Evolutionary conservation across 2,329 filamentous ascomycete species (phyloP), one percentile per base, ranked within the genome.

Genomic region (Stagonosporopsis vannaccii): DNA sequence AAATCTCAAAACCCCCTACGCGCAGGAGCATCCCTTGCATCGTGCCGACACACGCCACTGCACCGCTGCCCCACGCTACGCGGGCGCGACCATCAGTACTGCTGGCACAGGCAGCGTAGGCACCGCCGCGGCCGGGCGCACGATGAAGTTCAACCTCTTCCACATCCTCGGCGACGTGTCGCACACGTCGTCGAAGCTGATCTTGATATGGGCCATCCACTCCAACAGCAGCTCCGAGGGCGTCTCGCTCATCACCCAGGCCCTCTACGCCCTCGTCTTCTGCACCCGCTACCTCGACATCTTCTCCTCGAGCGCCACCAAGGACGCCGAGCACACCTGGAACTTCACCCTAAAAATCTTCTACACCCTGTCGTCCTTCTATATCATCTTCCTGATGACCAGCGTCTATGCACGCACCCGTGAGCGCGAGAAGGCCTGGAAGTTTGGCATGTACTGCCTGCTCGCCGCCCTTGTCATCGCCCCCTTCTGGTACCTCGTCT

Each of bases 341-440:
- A 94, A 95, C 77, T 85, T 89, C 63, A 81, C 90, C 57, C 90
- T 97, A 77, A 97, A 97, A 82, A 83, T 95, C 59, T 91, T 96
- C 78, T 98, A 97, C 78, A 90, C 96, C 58, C 70, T 85, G 3
- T 91, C 90, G 4, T 94, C 90, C 1, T 84, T 93, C 60, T 97
- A 97, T 77, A 95, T 93, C 68, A 85, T 97, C 60, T 89, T 85
- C 53, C 78, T 96, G 61, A 97, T 98, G 92, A 89, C 92, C 75
- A 89, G 88, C 78, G 81, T 92, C 20, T 97, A 87, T 75, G 90
- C 93, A 11, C 86, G 94, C 30, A 96, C 93, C n/a, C 82, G 93
- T 37, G 94, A 98, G 78, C 84, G 88, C 49, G 94, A 98, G 79
- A 86, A 92, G 67, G 90, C 92, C n/a, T 97, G 94, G 93, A 96